Conservation (phyloP, 129 eudicot species). For the Mikania micrantha region DNA sequence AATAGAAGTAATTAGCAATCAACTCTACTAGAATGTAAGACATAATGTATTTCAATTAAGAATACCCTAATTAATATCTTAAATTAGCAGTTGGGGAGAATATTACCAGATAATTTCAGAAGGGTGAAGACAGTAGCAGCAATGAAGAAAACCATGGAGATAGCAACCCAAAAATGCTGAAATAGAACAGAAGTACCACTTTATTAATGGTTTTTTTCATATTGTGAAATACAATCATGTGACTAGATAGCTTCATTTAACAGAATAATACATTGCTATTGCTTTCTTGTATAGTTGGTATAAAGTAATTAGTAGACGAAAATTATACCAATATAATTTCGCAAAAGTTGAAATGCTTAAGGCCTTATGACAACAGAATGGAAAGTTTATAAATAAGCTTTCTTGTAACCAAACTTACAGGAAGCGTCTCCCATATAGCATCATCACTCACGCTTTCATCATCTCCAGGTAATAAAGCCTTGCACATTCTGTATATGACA, state of each 20-base stretch:
- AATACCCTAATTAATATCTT: not conserved
- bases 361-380: not conserved
- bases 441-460: conserved; percentile 91
- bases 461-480: conserved; percentile 95
- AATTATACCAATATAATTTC: not conserved
- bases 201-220: conserved; percentile 9
- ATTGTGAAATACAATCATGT: not conserved
- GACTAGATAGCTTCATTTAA: not conserved
- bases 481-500: conserved; percentile 72
- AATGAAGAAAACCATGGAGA: conserved; percentile 93
- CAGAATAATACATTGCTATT: not conserved
- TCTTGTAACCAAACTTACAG: conserved; percentile 44
- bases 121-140: conserved; percentile 87
- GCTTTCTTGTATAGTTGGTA: conserved; percentile 6
- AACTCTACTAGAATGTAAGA: not conserved
- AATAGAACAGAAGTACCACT: conserved; percentile 11
- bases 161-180: conserved; percentile 96
- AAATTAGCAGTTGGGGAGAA: conserved; percentile 1
- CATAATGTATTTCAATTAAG: not conserved
- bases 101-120: conserved; percentile 67
- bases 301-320: not conserved
- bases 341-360: not conserved
- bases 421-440: conserved; percentile 97
- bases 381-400: not conserved
- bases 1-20: not conserved